Percentiles rank a stretch among this genome's conserved stretches.
Evolutionary conservation across 176 grass and related monocot species (phyloP).

Genomic region (Thinopyrum elongatum): DNA sequence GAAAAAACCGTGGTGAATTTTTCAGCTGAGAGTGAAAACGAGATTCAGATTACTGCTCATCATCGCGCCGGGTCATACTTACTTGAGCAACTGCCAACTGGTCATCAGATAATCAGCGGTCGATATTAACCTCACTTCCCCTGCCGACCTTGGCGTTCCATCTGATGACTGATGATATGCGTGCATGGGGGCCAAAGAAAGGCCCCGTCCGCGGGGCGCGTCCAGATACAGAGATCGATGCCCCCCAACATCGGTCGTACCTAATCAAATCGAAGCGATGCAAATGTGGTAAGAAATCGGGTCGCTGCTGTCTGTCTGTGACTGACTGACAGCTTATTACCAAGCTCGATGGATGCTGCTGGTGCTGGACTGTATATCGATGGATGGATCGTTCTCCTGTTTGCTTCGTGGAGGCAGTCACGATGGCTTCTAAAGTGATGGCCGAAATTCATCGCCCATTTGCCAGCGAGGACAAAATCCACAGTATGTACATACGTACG

Average conservation of each 20-base stretch:
- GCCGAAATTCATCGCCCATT: too few species aligned
- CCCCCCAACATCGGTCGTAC: too few species aligned
- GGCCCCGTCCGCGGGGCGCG: not conserved
- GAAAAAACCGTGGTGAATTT: too few species aligned
- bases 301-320: not conserved
- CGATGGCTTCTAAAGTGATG: not conserved
- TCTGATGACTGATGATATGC: not conserved
- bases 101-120: too few species aligned
- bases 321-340: not conserved
- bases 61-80: too few species aligned
- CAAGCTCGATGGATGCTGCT: too few species aligned
- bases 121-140: too few species aligned
- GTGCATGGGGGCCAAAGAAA: not conserved
- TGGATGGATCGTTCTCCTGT: constrained; percentile 25
- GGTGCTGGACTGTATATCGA: too few species aligned
- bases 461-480: not conserved
- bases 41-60: too few species aligned
- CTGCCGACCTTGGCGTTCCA: constrained; percentile 32
- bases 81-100: too few species aligned
- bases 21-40: not conserved
- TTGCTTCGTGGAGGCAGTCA: constrained; percentile 8
- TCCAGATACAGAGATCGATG: not conserved
- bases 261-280: not conserved
- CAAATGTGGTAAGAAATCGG: not conserved
- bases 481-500: not conserved